Evolutionary conservation across 371 early-diverging fungal genomes (phyloP), one percentile per base, ranked within the genome.

Genomic region (Phascolomyces articulosus): DNA sequence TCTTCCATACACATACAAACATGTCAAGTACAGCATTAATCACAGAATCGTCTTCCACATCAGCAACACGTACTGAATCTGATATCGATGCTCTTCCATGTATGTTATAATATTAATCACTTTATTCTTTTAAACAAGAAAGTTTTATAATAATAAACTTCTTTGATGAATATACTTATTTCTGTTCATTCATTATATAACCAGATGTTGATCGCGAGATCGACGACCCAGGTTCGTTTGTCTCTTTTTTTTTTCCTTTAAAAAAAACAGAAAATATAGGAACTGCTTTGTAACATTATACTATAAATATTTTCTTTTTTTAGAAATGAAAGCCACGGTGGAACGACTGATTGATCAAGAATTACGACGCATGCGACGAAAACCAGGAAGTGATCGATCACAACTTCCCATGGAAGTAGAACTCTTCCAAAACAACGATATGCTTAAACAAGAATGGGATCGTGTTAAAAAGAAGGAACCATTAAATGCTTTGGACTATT

Each of bases 341-440:
- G 85, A 90, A 56, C 76, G 82, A 55, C 61, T 91, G 69, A 84
- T 92, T 62, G 87, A 88, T 55, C 80, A 88, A 55, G 92, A 92
- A 69, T 84, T 89, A 85, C 79, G 83, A 49, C 82, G 84, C 29
- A 85, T 87, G 80, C 76, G 85, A 56, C 82, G 70, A 65, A 78
- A 67, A 54, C 28, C 48, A 48, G 61, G 53, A 7, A 57, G 58
- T 27, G 74, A 77, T 38, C 68, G 76, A 40, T 74, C 73, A 4
- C 61, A 62, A 7, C 59, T 80, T 55, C 80, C 82, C 1, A 63
- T 67, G 26, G 60, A 59, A 27, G 59, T 81, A 18, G 64, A 75
- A 23, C 62, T 83, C 15, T 80, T 84, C 21, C 63, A 76, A 63
- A 62, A 72, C 41, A 77, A 83, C 31, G 78, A 71, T 16, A 20